Conservation (phyloP, 768 basidiomycete species). For the Podaxis pistillaris region DNA sequence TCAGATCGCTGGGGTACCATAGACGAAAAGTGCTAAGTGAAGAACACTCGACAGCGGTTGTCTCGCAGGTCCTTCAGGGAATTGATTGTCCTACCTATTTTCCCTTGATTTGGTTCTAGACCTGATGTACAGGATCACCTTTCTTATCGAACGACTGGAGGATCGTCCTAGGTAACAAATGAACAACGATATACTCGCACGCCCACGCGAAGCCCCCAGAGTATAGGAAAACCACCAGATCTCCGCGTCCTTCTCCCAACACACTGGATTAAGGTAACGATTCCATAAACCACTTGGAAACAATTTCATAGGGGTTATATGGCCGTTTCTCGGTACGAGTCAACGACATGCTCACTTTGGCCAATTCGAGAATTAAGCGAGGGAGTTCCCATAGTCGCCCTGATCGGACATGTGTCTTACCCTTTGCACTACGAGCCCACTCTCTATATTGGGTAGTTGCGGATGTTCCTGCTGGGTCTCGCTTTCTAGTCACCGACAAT, state of each 20-base stretch:
- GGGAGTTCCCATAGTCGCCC: constrained; percentile 1
- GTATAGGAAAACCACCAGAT: neutral
- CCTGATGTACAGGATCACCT: neutral
- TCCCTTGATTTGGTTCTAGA: neutral
- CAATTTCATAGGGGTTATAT: neutral
- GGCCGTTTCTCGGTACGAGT: neutral
- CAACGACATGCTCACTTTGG: neutral
- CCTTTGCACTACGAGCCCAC: neutral
- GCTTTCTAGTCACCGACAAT: neutral
- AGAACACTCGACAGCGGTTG: neutral
- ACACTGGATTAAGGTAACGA: constrained; percentile 4
- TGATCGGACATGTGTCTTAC: neutral
- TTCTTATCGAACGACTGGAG: constrained; percentile 2
- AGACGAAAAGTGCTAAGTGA: neutral
- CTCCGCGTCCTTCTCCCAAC: neutral
- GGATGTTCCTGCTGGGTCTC: neutral
- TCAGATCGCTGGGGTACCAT: constrained; percentile 5
- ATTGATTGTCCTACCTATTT: neutral
- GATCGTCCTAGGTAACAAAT: constrained; percentile 1
- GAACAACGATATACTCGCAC: neutral
- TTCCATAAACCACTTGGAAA: neutral
- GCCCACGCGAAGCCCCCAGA: constrained; percentile 7
- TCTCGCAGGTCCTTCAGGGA: neutral
- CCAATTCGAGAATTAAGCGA: constrained; percentile 6
- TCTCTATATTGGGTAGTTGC: neutral